Base-by-base conservation (phyloP, 2,329 filamentous ascomycete species). In the Botryosphaeria dothidea region DNA sequence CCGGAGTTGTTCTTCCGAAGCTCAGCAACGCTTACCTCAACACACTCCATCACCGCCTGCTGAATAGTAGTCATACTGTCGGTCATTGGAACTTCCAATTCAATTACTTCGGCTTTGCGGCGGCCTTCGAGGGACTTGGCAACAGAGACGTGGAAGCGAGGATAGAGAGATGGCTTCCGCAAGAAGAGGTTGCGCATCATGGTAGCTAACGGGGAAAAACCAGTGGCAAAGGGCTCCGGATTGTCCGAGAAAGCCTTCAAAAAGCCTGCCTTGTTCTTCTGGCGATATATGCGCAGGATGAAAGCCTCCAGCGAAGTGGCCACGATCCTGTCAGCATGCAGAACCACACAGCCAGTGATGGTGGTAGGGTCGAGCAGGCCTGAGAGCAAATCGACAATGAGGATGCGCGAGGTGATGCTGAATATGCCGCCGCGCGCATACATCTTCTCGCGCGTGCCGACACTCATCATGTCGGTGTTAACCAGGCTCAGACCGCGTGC, bases 231-330 rank as follows among this genome's bases (percentile, higher is more conserved):
- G 0, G 93, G 91, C 73, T 98, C 93, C 0, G 95, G 94, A 36
- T 90, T 91, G 75, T 99, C 95, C 0, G 93, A 95, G 74, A 99
- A 97, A 13, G 95, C 95, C 74, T 99, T 99, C 34, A 99, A 83
- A 71, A 99, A 98, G 36, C 95, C 95, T 34, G 80, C 83, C 80
- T 96, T 97, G 78, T 99, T 99, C 82, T 92, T 92, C 79, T 98
- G 94, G 66, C 95, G 87, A 75, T 93, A 99, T 64, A 97, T 92
- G 43, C 95, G 87, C 66, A 98, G 82, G 67, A 99, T 97, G 77
- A 99, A 99, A 6, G 95, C 94, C 77, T 99, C 95, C 2, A 93
- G 81, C 1, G 93, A 95, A 0, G 93, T 97, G 15, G 93, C 92
- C 25, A 93, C 81, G 34, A 96, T 87, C 67, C 89, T 84, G 69